Evolutionary conservation across 306 rosid species (phyloP).

Genomic region (Pterocarpus santalinus): DNA sequence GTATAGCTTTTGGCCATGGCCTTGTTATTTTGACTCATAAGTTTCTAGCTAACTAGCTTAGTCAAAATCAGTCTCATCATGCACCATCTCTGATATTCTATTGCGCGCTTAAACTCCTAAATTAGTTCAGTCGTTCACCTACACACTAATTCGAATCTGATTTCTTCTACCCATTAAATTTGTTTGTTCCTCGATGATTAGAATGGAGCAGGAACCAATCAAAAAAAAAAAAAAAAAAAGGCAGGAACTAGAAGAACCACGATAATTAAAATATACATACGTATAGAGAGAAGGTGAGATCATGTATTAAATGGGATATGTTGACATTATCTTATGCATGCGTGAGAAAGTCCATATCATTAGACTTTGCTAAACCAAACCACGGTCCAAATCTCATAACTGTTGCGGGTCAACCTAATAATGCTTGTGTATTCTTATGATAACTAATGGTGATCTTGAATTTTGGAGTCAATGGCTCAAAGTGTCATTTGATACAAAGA

Average conservation of each 20-base stretch:
- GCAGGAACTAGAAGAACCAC: too few species aligned
- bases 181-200: constrained; percentile 39
- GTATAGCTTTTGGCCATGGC: constrained; percentile 1
- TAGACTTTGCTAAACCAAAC: constrained; percentile 47
- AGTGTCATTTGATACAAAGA: constrained; percentile 19
- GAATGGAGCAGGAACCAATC: constrained; percentile 46
- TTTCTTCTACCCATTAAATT: constrained; percentile 28
- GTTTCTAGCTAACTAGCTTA: constrained; percentile 27
- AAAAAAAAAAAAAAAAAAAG: too few species aligned
- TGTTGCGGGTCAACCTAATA: constrained; percentile 47
- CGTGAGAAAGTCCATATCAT: constrained; percentile 45
- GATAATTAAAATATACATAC: constrained; percentile 2
- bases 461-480: constrained; percentile 29
- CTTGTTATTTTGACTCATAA: constrained; percentile 28
- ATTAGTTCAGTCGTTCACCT: constrained; percentile 64
- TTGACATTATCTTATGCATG: constrained; percentile 20
- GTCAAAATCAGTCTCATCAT: constrained; percentile 30
- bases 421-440: constrained; percentile 6
- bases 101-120: constrained; percentile 28
- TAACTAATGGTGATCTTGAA: background rate
- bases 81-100: constrained; percentile 46
- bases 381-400: constrained; percentile 28
- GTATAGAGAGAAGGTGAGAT: constrained; percentile 31
- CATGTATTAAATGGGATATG: background rate
- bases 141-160: constrained; percentile 43